Evolutionary conservation across 2,329 filamentous ascomycete species (phyloP).

Genomic region (Mycosphaerelloides madeirae): DNA sequence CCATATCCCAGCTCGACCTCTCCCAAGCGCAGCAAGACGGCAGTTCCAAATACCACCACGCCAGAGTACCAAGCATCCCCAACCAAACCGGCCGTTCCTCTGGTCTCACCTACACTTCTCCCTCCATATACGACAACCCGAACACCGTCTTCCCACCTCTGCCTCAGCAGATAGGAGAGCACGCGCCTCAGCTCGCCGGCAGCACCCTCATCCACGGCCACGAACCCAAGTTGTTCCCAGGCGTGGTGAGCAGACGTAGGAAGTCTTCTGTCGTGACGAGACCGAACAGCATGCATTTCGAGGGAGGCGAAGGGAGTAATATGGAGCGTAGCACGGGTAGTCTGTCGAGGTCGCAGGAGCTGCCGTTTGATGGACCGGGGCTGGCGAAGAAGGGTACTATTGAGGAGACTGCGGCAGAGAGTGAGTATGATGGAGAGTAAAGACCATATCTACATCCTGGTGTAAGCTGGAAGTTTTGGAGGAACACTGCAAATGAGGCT

Average conservation of each 20-base stretch:
- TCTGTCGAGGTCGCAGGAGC: slow-evolving; percentile 9
- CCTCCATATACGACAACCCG: slow-evolving; percentile 11
- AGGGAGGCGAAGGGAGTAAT: slow-evolving; percentile 11
- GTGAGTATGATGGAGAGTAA: slow-evolving; percentile 3
- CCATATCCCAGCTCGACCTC: slow-evolving; percentile 30
- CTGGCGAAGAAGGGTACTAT: slow-evolving; percentile 15
- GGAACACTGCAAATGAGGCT: too few species aligned
- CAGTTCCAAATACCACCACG: slow-evolving; percentile 8
- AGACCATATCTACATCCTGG: too few species aligned
- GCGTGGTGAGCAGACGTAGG: slow-evolving; percentile 53
- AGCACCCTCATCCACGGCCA: slow-evolving; percentile 46
- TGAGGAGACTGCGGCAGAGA: slow-evolving; percentile 14
- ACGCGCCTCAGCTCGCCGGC: slow-evolving; percentile 38
- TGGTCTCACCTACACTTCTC: slow-evolving; percentile 8
- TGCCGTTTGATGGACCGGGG: slow-evolving; percentile 3
- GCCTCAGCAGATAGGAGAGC: neutral
- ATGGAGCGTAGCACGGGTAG: slow-evolving; percentile 19
- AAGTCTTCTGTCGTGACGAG: slow-evolving; percentile 21
- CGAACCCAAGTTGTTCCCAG: slow-evolving; percentile 68
- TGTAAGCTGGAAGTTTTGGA: too few species aligned
- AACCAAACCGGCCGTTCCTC: slow-evolving; percentile 4
- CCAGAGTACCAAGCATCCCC: neutral
- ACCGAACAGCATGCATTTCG: slow-evolving; percentile 6
- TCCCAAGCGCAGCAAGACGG: slow-evolving; percentile 23
- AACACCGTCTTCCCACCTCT: slow-evolving; percentile 4